Evolutionary conservation across 495 filamentous ascomycete species (phyloP).

Genomic region (Penicillium silybi): DNA sequence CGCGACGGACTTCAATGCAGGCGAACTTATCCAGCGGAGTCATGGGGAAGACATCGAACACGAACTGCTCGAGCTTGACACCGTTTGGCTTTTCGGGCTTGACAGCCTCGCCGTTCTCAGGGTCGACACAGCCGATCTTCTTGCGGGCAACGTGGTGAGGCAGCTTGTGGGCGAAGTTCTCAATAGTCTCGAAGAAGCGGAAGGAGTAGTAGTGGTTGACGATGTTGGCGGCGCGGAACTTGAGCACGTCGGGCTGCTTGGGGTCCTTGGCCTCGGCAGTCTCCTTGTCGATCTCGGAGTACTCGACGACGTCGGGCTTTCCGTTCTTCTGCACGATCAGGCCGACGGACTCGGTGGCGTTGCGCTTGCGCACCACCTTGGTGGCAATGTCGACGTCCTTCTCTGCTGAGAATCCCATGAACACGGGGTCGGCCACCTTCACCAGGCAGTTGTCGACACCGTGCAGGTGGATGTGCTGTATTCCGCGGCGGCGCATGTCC

Average conservation of each 20-base stretch:
- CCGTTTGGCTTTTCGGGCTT: conserved; percentile 95
- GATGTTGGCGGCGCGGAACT: conserved; percentile 97
- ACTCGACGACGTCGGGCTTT: conserved; percentile 96
- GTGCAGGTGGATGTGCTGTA: conserved; percentile 95
- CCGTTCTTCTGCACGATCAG: conserved; percentile 94
- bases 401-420: conserved; percentile 87
- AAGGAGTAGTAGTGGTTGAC: conserved; percentile 99
- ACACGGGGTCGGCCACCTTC: conserved; percentile 92
- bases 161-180: conserved; percentile 75
- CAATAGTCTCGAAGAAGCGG: conserved; percentile 86
- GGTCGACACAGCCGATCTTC: conserved; percentile 90
- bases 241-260: conserved; percentile 76
- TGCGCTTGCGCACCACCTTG: conserved; percentile 97
- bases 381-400: conserved; percentile 94
- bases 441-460: conserved; percentile 99
- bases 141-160: conserved; percentile 96
- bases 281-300: conserved; percentile 89
- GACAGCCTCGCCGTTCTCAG: conserved; percentile 67
- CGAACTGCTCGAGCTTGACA: conserved; percentile 98
- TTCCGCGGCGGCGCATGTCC: conserved; percentile 84
- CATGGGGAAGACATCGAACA: conserved; percentile 97
- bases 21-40: conserved; percentile 85
- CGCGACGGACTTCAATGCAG: conserved; percentile 89
- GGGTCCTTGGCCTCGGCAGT: conserved; percentile 86
- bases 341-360: conserved; percentile 93